phyloP scores from a whole-genome alignment of 2,329 filamentous ascomycete genomes.

The Diaporthe sp. region DNA sequence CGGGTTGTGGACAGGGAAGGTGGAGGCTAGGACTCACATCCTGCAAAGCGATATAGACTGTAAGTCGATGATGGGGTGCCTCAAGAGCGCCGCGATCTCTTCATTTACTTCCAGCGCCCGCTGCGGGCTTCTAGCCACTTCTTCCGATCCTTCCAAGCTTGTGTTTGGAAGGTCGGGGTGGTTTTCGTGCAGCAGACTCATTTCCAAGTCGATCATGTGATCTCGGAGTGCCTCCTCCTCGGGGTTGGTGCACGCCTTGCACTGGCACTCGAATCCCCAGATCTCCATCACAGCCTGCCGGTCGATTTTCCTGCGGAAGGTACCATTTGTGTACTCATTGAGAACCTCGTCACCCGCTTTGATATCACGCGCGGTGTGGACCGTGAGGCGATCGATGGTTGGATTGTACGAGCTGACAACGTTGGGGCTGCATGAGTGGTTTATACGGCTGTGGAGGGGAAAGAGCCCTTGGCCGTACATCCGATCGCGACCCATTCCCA shows the following conservation, averaged over 20 bases:
- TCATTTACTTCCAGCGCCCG: not conserved
- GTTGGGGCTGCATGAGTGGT: not conserved
- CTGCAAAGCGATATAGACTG: not conserved
- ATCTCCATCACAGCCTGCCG: not conserved
- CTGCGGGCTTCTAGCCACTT: not conserved
- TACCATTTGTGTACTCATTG: not conserved
- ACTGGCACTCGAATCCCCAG: not conserved
- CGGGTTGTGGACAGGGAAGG: too few relatives aligned
- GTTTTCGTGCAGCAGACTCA: not conserved
- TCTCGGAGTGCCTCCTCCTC: not conserved
- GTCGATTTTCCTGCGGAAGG: not conserved
- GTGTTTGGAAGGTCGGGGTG: not conserved
- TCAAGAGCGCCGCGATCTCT: not conserved
- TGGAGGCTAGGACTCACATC: not conserved
- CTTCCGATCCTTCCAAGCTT: not conserved
- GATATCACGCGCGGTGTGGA: not conserved
- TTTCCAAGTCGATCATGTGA: not conserved
- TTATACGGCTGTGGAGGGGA: not conserved
- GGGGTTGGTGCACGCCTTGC: not conserved
- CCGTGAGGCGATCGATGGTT: not conserved
- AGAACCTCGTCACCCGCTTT: not conserved
- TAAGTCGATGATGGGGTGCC: not conserved
- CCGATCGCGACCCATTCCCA: not conserved
- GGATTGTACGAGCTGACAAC: not conserved
- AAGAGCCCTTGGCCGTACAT: not conserved